Evolutionary conservation across 495 filamentous ascomycete species (phyloP), one percentile per base, ranked within the genome.

Genomic region (Penicillium bialowiezense): DNA sequence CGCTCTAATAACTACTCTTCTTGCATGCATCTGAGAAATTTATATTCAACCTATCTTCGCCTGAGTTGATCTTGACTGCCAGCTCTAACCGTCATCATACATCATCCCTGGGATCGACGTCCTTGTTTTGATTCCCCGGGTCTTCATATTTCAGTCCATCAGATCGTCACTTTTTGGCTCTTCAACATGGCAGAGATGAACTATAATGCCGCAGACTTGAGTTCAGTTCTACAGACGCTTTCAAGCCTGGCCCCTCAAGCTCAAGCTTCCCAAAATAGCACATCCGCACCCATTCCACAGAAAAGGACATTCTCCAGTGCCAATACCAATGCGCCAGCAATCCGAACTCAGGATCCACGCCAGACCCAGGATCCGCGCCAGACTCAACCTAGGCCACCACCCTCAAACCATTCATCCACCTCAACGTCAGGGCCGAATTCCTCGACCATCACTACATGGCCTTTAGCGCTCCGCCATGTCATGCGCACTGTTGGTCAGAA

Each of bases 391-490:
- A 46, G 18, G n/a, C 26, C 48, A 45, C 18, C 31, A 21, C 20
- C 20, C 3, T 19, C 43, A n/a, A 10, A 33, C 43, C 34, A 29
- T 32, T 46, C 50, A 51, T 26, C 48, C 15, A 7, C 18, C 37
- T 29, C 41, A 38, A 45, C 59, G 10, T 19, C 47, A 14, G 44
- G 52, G 17, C 13, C 37, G 15, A 77, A 82, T 56, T 71, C 83
- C n/a, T 65, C 79, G 17, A 77, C 68, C 12, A 86, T 90, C 48
- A 84, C 76, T 1, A 79, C 85, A 38, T 90, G 84, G 83, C 75
- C 77, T 14, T 57, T 75, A 12, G 86, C 81, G 8, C 65, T 88
- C 12, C 74, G 74, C 49, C 78, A 82, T 70, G 73, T 88, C 6
- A 86, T 77, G 68, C 77, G 75, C 49, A 77, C 76, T 7, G 70